Percentiles rank a stretch among this genome's conserved stretches.
Evolutionary conservation across 306 rosid species (phyloP).

Genomic region (Quercus mongolica): DNA sequence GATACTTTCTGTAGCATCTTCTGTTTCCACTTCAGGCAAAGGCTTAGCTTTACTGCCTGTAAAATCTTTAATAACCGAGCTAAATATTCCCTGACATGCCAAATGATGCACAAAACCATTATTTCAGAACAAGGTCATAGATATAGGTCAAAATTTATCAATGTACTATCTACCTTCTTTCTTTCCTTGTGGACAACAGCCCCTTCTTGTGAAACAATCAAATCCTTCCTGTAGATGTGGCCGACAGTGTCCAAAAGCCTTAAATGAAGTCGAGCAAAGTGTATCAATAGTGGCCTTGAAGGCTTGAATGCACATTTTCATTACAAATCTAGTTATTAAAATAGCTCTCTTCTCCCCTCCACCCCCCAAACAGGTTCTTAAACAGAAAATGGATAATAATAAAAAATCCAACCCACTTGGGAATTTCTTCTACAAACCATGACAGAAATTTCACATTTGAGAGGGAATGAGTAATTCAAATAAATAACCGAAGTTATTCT

Average conservation of each 20-base stretch:
- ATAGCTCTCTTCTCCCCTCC: not conserved
- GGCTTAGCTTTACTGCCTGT: conserved; percentile 66
- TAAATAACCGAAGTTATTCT: not conserved
- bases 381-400: not conserved
- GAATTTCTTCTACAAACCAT: not conserved
- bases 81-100: conserved; percentile 64
- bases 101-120: not conserved
- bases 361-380: not conserved
- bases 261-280: conserved; percentile 9
- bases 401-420: not conserved
- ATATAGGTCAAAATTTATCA: not conserved
- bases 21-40: conserved; percentile 45
- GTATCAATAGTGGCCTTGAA: not conserved
- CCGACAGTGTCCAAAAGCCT: conserved; percentile 64
- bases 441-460: not conserved
- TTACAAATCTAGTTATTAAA: not conserved
- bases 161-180: conserved; percentile 57
- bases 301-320: not conserved
- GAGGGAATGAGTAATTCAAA: not conserved
- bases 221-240: conserved; percentile 51
- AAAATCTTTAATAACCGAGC: conserved; percentile 75
- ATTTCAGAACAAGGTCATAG: not conserved
- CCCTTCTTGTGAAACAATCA: conserved; percentile 42
- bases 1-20: conserved; percentile 52
- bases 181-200: conserved; percentile 55